phyloP scores from a whole-genome alignment of 345 rosid genomes.

The Raphanus raphanistrum region DNA sequence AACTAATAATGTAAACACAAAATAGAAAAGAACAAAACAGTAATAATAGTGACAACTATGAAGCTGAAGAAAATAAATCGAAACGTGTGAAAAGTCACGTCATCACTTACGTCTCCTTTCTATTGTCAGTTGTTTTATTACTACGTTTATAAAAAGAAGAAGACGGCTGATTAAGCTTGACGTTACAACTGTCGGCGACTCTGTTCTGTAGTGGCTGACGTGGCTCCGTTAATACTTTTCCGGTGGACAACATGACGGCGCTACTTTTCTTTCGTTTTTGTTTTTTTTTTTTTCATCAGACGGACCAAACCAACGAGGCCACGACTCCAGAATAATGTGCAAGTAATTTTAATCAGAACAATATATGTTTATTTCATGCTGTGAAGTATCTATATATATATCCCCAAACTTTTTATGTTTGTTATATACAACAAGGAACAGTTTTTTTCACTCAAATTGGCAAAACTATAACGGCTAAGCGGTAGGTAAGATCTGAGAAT shows the following conservation, averaged over 20 bases:
- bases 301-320: neutral
- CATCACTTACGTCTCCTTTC: constrained; percentile 23
- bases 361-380: too few relatives aligned
- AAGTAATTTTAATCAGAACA: neutral
- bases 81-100: constrained; percentile 32
- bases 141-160: neutral
- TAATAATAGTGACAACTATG: constrained; percentile 7
- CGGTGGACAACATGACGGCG: constrained; percentile 30
- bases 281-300: neutral
- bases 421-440: too few relatives aligned
- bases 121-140: constrained; percentile 9
- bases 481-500: too few relatives aligned
- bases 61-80: neutral
- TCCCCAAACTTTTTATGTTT: too few relatives aligned
- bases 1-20: neutral
- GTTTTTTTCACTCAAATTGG: too few relatives aligned
- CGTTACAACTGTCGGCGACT: constrained; percentile 41
- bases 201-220: constrained; percentile 13
- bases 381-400: too few relatives aligned
- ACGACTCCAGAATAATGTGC: neutral
- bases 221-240: constrained; percentile 23
- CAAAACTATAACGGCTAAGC: too few relatives aligned
- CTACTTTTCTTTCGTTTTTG: neutral
- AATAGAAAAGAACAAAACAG: constrained; percentile 19
- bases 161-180: constrained; percentile 33